These are phyloP conservation scores for Cercophora scortea DNA, from an alignment of 495 filamentous ascomycete species.

Conservation along the genomic window DNA sequence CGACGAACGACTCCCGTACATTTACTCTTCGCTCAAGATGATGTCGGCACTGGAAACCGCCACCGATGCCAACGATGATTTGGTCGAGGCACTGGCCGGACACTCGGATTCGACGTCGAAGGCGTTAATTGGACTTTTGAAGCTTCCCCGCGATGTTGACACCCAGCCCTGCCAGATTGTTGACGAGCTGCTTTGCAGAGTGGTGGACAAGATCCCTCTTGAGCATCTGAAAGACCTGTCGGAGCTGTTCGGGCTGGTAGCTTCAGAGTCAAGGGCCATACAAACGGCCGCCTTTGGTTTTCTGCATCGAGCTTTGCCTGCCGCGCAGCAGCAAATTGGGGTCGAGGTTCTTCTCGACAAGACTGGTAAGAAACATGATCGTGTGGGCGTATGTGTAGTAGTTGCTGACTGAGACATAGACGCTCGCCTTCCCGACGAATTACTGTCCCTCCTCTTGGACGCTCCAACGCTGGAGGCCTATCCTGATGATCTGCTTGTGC, in stretches of 20 bases:
- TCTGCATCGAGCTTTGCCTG: constrained; percentile 69
- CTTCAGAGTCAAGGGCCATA: constrained; percentile 63
- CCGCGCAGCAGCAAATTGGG: constrained; percentile 71
- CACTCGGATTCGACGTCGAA: constrained; percentile 39
- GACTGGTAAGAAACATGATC: constrained; percentile 27
- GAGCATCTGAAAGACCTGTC: constrained; percentile 46
- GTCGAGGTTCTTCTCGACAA: constrained; percentile 75
- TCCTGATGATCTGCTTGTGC: constrained; percentile 34
- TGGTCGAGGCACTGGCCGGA: constrained; percentile 62
- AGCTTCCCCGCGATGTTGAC: constrained; percentile 27
- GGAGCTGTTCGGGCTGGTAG: constrained; percentile 63
- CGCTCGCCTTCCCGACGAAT: constrained; percentile 57
- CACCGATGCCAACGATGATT: constrained; percentile 73
- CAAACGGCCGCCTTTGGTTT: constrained; percentile 77
- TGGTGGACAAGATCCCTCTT: constrained; percentile 51
- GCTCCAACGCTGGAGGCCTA: constrained; percentile 39
- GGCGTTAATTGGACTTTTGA: constrained; percentile 55
- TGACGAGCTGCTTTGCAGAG: constrained; percentile 58
- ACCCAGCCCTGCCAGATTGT: constrained; percentile 44
- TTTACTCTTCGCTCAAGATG: constrained; percentile 66
- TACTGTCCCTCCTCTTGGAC: constrained; percentile 57
- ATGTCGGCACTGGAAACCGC: constrained; percentile 51
- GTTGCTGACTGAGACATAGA: constrained; percentile 21
- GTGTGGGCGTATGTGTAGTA: too few relatives aligned
- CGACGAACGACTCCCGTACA: constrained; percentile 43